Conservation (phyloP, 371 early-diverging fungal genomes). For the Fennellomyces sp. region DNA sequence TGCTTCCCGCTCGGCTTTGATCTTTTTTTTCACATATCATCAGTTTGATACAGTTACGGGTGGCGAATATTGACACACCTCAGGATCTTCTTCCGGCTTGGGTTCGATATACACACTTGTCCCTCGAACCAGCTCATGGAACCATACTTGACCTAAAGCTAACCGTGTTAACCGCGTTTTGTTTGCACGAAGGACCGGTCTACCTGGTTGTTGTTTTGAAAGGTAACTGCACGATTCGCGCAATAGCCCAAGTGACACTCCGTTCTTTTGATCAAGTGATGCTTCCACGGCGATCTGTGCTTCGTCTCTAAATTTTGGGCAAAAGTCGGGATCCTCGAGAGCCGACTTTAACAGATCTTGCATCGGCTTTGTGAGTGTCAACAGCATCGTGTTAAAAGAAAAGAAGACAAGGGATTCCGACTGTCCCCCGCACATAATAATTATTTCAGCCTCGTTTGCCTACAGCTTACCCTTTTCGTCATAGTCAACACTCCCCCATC, state of each 20-base stretch:
- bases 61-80: neutral
- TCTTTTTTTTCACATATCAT: neutral
- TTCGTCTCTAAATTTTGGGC: conserved; percentile 17
- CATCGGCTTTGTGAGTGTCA: conserved; percentile 27
- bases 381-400: too few relatives aligned
- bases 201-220: neutral
- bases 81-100: conserved; percentile 29
- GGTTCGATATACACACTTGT: conserved; percentile 32
- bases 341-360: conserved; percentile 19
- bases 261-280: conserved; percentile 10
- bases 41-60: neutral
- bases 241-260: conserved; percentile 25
- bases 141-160: conserved; percentile 17
- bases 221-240: neutral
- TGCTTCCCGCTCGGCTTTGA: conserved; percentile 20
- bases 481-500: too few relatives aligned
- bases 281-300: conserved; percentile 17
- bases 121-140: conserved; percentile 40
- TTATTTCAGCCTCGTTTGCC: too few relatives aligned
- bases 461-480: too few relatives aligned
- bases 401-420: too few relatives aligned
- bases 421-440: too few relatives aligned
- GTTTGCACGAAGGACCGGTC: too few relatives aligned
- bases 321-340: conserved; percentile 8
- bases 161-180: neutral